Conservation (phyloP, 2,329 filamentous ascomycete species). For the Escovopsis weberi region DNA sequence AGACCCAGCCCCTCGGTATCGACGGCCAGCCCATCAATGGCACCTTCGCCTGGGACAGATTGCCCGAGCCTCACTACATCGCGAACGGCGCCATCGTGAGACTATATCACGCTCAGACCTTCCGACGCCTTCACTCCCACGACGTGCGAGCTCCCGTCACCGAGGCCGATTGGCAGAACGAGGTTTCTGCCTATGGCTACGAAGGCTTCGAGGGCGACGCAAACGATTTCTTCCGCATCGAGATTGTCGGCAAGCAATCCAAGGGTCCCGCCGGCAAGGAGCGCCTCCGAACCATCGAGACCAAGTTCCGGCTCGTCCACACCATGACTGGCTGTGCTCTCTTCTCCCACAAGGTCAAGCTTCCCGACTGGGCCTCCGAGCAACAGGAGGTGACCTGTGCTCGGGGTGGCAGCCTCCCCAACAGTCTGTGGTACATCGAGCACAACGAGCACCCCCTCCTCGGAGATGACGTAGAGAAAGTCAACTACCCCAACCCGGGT, state of each 20-base stretch:
- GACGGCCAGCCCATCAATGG: conserved; percentile 68
- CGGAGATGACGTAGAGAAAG: conserved; percentile 65
- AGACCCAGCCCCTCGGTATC: conserved; percentile 72
- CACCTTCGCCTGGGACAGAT: conserved; percentile 67
- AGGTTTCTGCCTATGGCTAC: conserved; percentile 93
- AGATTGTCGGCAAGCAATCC: conserved; percentile 86
- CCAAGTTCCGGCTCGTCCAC: conserved; percentile 90
- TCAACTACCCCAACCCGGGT: conserved; percentile 87
- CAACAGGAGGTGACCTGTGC: conserved; percentile 99
- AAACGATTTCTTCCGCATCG: conserved; percentile 88
- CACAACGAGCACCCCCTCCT: conserved; percentile 74
- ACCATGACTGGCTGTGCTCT: conserved; percentile 92
- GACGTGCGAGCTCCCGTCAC: conserved; percentile 78
- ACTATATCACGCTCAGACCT: conserved; percentile 70
- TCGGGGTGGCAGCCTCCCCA: conserved; percentile 76
- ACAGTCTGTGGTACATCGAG: conserved; percentile 96
- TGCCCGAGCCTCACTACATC: conserved; percentile 52
- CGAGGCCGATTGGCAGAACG: conserved; percentile 87
- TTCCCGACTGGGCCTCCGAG: conserved; percentile 94
- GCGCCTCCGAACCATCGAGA: conserved; percentile 82
- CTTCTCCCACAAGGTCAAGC: conserved; percentile 98
- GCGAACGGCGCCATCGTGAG: conserved; percentile 68
- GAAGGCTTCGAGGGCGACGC: conserved; percentile 94
- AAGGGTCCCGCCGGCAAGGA: conserved; percentile 65
- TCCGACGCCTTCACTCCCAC: conserved; percentile 88